These are phyloP conservation scores for Chlamydomonas reinhardtii DNA, from an alignment of 163 green algal genomes.

Conservation along the genomic window DNA sequence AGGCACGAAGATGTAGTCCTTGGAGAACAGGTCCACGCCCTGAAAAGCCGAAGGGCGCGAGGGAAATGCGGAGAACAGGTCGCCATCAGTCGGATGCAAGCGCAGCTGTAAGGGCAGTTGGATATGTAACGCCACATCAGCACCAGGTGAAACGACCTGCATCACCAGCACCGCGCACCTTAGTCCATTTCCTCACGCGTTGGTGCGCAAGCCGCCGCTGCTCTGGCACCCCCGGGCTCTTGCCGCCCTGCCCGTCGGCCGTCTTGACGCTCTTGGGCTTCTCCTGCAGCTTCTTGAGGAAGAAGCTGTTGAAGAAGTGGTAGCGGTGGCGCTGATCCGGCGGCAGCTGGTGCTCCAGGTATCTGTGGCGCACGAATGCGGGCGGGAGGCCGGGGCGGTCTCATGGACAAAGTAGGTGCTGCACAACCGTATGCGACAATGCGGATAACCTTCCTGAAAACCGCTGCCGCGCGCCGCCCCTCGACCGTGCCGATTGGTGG, in stretches of 20 bases:
- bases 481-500: too few relatives aligned
- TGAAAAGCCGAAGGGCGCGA: conserved; percentile 29
- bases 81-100: too few relatives aligned
- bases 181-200: conserved; percentile 93
- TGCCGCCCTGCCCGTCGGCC: neutral
- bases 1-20: conserved; percentile 94
- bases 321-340: conserved; percentile 54
- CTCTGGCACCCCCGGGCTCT: neutral
- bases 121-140: too few relatives aligned
- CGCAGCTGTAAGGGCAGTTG: too few relatives aligned
- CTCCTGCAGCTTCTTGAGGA: conserved; percentile 92
- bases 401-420: too few relatives aligned
- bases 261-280: neutral
- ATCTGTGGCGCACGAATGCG: too few relatives aligned
- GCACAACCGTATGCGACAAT: too few relatives aligned
- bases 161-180: conserved; percentile 58
- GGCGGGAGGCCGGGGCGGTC: too few relatives aligned
- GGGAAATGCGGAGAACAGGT: too few relatives aligned
- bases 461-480: too few relatives aligned
- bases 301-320: conserved; percentile 97
- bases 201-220: conserved; percentile 64
- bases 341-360: conserved; percentile 61
- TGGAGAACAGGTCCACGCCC: conserved; percentile 90
- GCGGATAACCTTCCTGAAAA: too few relatives aligned
- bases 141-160: neutral